Conservation (phyloP, 2,329 filamentous ascomycete species). For the Colletotrichum salicis region DNA sequence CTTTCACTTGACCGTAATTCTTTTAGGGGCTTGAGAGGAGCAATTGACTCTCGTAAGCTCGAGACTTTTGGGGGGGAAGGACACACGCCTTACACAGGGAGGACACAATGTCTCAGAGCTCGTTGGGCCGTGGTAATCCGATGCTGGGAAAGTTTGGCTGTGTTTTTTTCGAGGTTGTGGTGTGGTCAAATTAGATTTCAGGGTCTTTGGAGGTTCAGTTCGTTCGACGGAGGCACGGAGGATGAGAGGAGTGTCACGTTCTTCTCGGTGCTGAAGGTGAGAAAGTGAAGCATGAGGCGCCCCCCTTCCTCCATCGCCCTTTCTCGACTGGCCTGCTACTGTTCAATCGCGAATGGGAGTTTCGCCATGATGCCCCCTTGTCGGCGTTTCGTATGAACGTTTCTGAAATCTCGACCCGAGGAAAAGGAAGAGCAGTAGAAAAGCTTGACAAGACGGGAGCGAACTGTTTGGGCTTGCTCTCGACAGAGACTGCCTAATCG, state of each 20-base stretch:
- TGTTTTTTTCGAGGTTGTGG: background rate
- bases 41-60: background rate
- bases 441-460: background rate
- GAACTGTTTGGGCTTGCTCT: background rate
- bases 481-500: background rate
- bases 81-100: background rate
- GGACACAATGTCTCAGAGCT: background rate
- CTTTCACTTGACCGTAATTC: background rate
- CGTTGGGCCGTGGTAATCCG: background rate
- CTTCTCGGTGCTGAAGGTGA: background rate
- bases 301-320: too few relatives aligned
- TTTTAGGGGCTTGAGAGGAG: background rate
- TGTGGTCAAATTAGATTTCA: background rate
- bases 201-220: background rate
- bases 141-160: background rate
- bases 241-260: background rate
- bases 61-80: background rate
- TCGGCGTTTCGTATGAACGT: background rate
- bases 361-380: background rate
- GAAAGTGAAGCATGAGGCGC: background rate
- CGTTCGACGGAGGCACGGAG: too few relatives aligned
- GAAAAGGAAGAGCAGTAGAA: background rate
- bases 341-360: background rate
- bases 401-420: background rate
- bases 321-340: background rate